Conservation (phyloP, 257 asterid species). For the Solanum lignicaule region DNA sequence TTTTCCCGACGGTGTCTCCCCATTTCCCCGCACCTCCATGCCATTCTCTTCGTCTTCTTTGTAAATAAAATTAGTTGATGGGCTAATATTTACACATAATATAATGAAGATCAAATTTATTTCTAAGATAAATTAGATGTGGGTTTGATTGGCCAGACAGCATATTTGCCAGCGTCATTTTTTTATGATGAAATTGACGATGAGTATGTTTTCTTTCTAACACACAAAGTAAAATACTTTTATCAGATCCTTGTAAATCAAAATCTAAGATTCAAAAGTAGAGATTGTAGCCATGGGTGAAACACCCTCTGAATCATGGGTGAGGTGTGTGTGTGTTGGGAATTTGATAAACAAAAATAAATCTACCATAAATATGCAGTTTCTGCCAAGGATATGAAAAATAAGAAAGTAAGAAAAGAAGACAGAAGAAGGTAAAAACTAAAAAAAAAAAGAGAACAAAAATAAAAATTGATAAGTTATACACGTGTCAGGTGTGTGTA, state of each 20-base stretch:
- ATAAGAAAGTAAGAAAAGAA: neutral
- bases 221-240: neutral
- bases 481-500: neutral
- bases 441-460: neutral
- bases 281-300: neutral
- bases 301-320: neutral
- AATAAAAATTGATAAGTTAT: neutral
- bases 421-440: neutral
- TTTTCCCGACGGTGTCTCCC: neutral
- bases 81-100: neutral
- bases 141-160: neutral
- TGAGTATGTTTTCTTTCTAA: neutral
- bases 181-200: neutral
- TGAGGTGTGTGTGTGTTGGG: neutral
- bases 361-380: neutral
- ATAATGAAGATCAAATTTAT: neutral
- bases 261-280: neutral
- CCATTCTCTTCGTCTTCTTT: neutral
- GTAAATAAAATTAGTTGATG: neutral
- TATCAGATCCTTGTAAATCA: neutral
- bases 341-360: neutral
- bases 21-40: neutral
- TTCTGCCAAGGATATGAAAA: neutral
- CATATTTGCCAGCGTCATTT: neutral
- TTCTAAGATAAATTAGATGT: neutral